These are phyloP conservation scores for Phylloporus sp. DNA, from an alignment of 768 basidiomycete genomes.

Conservation along the genomic window DNA sequence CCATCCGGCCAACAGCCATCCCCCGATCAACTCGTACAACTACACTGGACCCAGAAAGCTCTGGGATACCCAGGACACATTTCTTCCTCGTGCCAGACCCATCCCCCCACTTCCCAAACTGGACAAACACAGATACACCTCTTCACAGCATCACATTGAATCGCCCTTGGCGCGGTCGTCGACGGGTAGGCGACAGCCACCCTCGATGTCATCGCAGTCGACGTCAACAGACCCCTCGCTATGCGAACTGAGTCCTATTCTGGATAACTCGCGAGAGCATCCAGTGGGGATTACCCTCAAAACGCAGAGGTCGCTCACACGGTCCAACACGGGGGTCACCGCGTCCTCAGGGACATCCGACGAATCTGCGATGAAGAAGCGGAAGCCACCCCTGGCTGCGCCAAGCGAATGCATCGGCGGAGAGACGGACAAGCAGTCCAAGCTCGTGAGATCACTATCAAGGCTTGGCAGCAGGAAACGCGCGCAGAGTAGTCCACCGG, in stretches of 20 bases:
- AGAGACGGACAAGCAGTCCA: neutral
- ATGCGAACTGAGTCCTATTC: neutral
- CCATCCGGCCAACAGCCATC: neutral
- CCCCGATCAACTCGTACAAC: neutral
- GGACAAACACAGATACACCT: constrained; percentile 7
- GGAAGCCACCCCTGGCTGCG: constrained; percentile 27
- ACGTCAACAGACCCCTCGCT: neutral
- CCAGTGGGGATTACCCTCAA: neutral
- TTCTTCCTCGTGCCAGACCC: constrained; percentile 19
- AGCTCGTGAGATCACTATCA: neutral
- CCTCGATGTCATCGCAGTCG: neutral
- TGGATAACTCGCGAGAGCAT: neutral
- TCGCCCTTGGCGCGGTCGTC: neutral
- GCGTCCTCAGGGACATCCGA: neutral
- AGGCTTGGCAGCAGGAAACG: neutral
- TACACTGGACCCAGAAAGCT: neutral
- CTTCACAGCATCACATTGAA: neutral
- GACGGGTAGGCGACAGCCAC: neutral
- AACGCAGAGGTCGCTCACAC: neutral
- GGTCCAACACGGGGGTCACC: neutral
- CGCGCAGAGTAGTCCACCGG: neutral
- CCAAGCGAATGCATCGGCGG: constrained; percentile 7
- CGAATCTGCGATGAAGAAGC: neutral
- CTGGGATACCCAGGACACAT: constrained; percentile 18
- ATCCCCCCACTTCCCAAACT: constrained; percentile 15